Evolutionary conservation across 176 grass and related monocot genomes (phyloP).

Genomic region (Calamus simplicifolius): DNA sequence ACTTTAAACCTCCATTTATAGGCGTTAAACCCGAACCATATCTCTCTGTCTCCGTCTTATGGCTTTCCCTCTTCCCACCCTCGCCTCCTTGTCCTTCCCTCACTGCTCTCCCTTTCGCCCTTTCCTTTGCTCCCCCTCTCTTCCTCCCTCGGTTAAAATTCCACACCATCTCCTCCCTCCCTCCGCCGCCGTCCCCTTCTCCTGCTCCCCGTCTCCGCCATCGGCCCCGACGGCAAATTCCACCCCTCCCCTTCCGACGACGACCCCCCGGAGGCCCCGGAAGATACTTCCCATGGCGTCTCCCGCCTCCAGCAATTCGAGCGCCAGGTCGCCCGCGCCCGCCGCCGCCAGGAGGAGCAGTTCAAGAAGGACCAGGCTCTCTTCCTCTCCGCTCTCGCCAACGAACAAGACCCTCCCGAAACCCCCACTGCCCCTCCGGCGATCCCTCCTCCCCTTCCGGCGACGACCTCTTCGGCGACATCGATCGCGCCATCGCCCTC

Average conservation of each 20-base stretch:
- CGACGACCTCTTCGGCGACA: constrained; percentile 69
- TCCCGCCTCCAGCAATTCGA: constrained; percentile 50
- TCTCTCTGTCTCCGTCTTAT: too few species aligned
- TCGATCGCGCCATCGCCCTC: constrained; percentile 69
- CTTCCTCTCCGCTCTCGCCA: constrained; percentile 35
- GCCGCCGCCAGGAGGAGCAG: constrained; percentile 33
- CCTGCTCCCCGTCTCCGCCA: constrained; percentile 11
- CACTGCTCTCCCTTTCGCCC: constrained; percentile 42
- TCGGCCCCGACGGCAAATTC: constrained; percentile 26
- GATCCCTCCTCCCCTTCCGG: constrained; percentile 7
- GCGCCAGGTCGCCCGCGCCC: constrained; percentile 55
- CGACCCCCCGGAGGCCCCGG: constrained; percentile 75
- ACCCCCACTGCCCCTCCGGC: neutral
- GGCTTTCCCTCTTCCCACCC: neutral
- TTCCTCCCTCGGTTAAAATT: constrained; percentile 16
- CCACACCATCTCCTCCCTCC: constrained; percentile 25
- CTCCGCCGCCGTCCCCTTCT: constrained; percentile 1
- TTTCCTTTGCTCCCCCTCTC: constrained; percentile 4
- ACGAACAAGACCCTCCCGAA: constrained; percentile 24
- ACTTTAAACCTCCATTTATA: too few species aligned
- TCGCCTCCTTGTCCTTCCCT: constrained; percentile 3
- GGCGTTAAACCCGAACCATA: too few species aligned
- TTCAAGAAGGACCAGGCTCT: constrained; percentile 36
- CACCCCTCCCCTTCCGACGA: constrained; percentile 54
- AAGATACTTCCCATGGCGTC: constrained; percentile 84